These are phyloP conservation scores for Vitis hybrid DNA, from an alignment of 177 flowering plant genomes.

Conservation along the genomic window DNA sequence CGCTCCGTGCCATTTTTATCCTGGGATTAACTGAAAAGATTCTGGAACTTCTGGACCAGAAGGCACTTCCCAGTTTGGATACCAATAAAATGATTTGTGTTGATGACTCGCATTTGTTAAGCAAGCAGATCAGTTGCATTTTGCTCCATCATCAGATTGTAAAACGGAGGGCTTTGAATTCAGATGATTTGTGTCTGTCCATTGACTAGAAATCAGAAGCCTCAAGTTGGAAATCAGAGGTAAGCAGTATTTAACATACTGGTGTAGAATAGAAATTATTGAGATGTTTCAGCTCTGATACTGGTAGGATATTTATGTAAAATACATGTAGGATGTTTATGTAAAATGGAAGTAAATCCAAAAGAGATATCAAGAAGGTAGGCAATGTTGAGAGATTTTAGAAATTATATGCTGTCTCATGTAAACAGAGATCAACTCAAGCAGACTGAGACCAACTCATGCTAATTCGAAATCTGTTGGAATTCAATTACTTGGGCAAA, in stretches of 20 bases:
- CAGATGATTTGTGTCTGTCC: constrained; percentile 24
- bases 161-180: neutral
- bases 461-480: too few relatives aligned
- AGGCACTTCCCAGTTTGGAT: constrained; percentile 18
- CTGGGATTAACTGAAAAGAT: constrained; percentile 51
- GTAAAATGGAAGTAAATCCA: too few relatives aligned
- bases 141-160: constrained; percentile 12
- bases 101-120: constrained; percentile 42
- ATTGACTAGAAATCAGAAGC: constrained; percentile 19
- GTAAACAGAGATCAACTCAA: too few relatives aligned
- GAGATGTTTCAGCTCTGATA: too few relatives aligned
- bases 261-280: too few relatives aligned
- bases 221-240: neutral
- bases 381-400: too few relatives aligned
- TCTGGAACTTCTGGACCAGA: constrained; percentile 30
- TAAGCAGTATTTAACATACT: neutral
- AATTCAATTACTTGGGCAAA: too few relatives aligned
- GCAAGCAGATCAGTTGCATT: constrained; percentile 10
- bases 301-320: too few relatives aligned
- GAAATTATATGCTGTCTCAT: too few relatives aligned
- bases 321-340: too few relatives aligned
- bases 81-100: constrained; percentile 32
- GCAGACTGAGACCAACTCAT: too few relatives aligned
- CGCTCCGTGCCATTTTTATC: constrained; percentile 33
- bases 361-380: too few relatives aligned